Conservation (phyloP, 352 stramenopile species). For the Pythium chondricola region DNA sequence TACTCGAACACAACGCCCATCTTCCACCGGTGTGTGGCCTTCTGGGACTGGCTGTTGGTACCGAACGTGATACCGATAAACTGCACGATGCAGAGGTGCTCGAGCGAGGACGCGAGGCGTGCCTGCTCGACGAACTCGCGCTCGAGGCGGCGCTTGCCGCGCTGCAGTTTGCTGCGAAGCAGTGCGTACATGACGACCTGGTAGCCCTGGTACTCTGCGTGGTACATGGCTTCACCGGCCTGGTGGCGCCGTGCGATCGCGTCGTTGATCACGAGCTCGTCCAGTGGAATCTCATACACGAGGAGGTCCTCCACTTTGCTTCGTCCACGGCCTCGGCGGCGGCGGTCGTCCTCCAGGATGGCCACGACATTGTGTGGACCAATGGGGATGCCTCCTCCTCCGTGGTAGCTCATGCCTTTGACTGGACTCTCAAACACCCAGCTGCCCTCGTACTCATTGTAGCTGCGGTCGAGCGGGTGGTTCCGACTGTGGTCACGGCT, state of each 20-base stretch:
- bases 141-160: slow-evolving; percentile 27
- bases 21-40: slow-evolving; percentile 36
- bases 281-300: slow-evolving; percentile 67
- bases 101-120: slow-evolving; percentile 44
- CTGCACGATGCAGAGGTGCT: slow-evolving; percentile 68
- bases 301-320: slow-evolving; percentile 60
- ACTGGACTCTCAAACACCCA: slow-evolving; percentile 47
- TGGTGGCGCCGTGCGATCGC: slow-evolving; percentile 18
- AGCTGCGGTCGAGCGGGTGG: slow-evolving; percentile 19
- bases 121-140: slow-evolving; percentile 63
- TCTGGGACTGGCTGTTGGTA: slow-evolving; percentile 27
- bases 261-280: slow-evolving; percentile 51
- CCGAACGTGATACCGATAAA: slow-evolving; percentile 75
- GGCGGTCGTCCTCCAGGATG: slow-evolving; percentile 51
- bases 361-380: slow-evolving; percentile 41
- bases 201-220: slow-evolving; percentile 65
- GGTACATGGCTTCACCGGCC: slow-evolving; percentile 26
- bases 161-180: slow-evolving; percentile 37
- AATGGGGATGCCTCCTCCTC: neutral
- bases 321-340: slow-evolving; percentile 34
- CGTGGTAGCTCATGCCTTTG: slow-evolving; percentile 2
- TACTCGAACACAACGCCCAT: slow-evolving; percentile 72
- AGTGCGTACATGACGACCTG: slow-evolving; percentile 65
- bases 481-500: slow-evolving; percentile 12
- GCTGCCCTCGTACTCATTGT: slow-evolving; percentile 37